Evolutionary conservation across 495 filamentous ascomycete species (phyloP).

Genomic region (Bacidia gigantensis): DNA sequence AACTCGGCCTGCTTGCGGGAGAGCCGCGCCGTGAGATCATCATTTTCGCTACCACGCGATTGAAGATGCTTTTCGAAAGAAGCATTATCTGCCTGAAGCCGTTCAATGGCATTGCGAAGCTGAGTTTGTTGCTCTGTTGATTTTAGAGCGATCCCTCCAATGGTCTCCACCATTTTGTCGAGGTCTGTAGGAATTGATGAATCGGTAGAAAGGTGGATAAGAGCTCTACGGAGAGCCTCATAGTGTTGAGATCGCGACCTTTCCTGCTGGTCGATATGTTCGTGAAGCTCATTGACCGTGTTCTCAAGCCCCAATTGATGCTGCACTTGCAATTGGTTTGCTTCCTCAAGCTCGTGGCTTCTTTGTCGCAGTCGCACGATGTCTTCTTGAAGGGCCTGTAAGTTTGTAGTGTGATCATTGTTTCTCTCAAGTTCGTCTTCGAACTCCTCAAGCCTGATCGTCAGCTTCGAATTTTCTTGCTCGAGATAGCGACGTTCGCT

Average conservation of each 20-base stretch:
- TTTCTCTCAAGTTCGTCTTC: constrained; percentile 87
- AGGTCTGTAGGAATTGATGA: constrained; percentile 43
- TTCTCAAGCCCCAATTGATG: constrained; percentile 30
- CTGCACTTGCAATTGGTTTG: constrained; percentile 40
- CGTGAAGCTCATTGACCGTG: constrained; percentile 38
- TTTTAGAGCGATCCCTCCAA: constrained; percentile 43
- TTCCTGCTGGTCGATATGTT: constrained; percentile 29
- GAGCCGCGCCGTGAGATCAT: constrained; percentile 32
- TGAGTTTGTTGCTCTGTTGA: constrained; percentile 21
- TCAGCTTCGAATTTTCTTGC: constrained; percentile 58
- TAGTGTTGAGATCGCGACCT: constrained; percentile 38
- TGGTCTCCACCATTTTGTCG: constrained; percentile 42
- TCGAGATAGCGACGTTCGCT: constrained; percentile 71
- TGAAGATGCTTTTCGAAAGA: constrained; percentile 36
- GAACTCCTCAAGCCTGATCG: constrained; percentile 63
- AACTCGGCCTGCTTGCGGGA: constrained; percentile 29
- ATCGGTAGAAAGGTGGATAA: constrained; percentile 46
- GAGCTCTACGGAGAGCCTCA: constrained; percentile 44
- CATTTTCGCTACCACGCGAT: constrained; percentile 29
- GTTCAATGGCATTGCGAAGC: constrained; percentile 9
- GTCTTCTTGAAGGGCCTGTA: constrained; percentile 56
- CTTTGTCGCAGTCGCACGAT: constrained; percentile 46
- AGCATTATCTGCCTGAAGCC: constrained; percentile 27
- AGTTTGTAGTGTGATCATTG: constrained; percentile 61
- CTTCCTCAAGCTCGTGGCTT: constrained; percentile 39